Conservation (phyloP, 805 yeast species). For the Starmera caribaea region DNA sequence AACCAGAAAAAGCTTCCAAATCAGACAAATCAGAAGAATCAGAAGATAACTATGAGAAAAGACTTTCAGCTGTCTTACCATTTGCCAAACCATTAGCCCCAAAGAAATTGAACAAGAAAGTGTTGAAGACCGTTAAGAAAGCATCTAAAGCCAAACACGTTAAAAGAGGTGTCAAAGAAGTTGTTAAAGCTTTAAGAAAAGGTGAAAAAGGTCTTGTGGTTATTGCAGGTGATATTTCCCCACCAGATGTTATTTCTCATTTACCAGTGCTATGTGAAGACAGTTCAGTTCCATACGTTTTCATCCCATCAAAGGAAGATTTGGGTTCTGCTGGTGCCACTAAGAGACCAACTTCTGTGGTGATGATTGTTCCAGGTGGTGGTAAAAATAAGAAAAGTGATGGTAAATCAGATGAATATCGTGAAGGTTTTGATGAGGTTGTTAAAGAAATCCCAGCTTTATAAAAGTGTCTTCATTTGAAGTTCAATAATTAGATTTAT, state of each 20-base stretch:
- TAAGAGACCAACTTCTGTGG: slow-evolving; percentile 97
- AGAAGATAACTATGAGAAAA: slow-evolving; percentile 83
- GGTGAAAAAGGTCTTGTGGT: slow-evolving; percentile 96
- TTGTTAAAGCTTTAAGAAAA: slow-evolving; percentile 93
- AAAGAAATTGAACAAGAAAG: slow-evolving; percentile 90
- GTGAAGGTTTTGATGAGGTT: slow-evolving; percentile 85
- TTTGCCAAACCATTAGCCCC: slow-evolving; percentile 95
- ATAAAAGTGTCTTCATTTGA: no score
- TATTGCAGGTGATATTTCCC: slow-evolving; percentile 97
- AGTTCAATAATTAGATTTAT: neutral
- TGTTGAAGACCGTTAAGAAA: slow-evolving; percentile 90
- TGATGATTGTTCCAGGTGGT: slow-evolving; percentile 95
- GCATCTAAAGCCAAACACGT: slow-evolving; percentile 98
- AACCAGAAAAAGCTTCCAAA: slow-evolving; percentile 15
- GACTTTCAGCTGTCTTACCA: slow-evolving; percentile 83
- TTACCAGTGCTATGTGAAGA: slow-evolving; percentile 98
- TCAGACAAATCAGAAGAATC: slow-evolving; percentile 16
- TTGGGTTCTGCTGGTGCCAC: slow-evolving; percentile 98
- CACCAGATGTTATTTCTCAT: slow-evolving; percentile 94
- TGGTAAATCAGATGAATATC: slow-evolving; percentile 75
- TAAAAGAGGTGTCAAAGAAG: slow-evolving; percentile 98
- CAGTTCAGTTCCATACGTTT: slow-evolving; percentile 78
- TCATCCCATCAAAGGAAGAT: slow-evolving; percentile 96
- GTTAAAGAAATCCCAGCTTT: slow-evolving; percentile 70
- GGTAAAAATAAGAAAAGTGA: slow-evolving; percentile 68